Percentiles rank a stretch among this genome's conserved stretches.
Evolutionary conservation across 2,329 filamentous ascomycete genomes (phyloP).

Genomic region (Coleophoma crateriformis): DNA sequence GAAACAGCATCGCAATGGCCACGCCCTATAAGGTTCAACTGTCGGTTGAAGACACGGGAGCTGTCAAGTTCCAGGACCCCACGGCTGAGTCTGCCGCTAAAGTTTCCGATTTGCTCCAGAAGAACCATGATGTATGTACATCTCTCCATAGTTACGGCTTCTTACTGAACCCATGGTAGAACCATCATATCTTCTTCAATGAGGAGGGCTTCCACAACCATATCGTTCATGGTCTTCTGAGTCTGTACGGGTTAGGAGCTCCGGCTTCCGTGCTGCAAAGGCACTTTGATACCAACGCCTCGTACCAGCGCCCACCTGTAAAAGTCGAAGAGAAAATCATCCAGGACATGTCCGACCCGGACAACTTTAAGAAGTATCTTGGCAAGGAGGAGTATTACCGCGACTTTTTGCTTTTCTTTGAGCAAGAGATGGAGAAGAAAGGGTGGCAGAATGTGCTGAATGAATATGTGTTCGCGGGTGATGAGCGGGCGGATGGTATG

Average conservation of each 20-base stretch:
- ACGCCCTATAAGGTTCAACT: slow-evolving; percentile 39
- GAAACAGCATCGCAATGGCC: slow-evolving; percentile 16
- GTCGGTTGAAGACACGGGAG: slow-evolving; percentile 41
- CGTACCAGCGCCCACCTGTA: slow-evolving; percentile 57
- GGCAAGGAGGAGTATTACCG: slow-evolving; percentile 62
- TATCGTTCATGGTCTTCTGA: slow-evolving; percentile 71
- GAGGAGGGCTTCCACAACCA: slow-evolving; percentile 74
- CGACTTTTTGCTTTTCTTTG: slow-evolving; percentile 74
- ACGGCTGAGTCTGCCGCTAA: slow-evolving; percentile 55
- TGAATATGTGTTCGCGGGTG: slow-evolving; percentile 64
- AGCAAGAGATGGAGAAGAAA: slow-evolving; percentile 60
- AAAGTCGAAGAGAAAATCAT: slow-evolving; percentile 44
- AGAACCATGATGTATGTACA: slow-evolving; percentile 58
- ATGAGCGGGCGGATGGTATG: slow-evolving; percentile 62
- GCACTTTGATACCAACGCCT: slow-evolving; percentile 58
- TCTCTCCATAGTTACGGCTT: background rate
- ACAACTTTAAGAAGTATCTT: slow-evolving; percentile 50
- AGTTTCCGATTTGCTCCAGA: slow-evolving; percentile 64
- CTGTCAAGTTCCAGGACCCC: slow-evolving; percentile 40
- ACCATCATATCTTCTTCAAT: slow-evolving; percentile 80
- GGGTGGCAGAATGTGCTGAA: slow-evolving; percentile 57
- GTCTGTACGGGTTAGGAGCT: slow-evolving; percentile 71
- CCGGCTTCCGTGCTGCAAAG: slow-evolving; percentile 50
- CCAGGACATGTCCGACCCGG: slow-evolving; percentile 40
- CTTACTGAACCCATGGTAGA: slow-evolving; percentile 33